Evolutionary conservation across 1,139 yeast genomes (phyloP).

Genomic region (Geotrichum histeridarum): DNA sequence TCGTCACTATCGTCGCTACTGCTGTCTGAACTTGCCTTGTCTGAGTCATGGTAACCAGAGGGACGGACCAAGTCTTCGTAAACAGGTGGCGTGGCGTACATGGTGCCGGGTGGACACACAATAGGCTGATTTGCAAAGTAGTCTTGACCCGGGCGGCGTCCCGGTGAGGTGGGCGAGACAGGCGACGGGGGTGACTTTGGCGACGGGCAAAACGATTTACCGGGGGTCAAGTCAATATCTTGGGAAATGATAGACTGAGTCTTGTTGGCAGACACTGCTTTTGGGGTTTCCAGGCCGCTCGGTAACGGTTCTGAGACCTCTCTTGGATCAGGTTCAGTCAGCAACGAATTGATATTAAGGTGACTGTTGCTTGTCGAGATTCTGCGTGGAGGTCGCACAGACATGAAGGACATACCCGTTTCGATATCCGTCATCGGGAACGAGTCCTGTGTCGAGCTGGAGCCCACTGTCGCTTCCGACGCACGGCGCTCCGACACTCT

Average conservation of each 20-base stretch:
- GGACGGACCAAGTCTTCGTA: neutral
- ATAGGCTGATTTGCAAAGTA: neutral
- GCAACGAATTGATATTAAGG: conserved; percentile 10
- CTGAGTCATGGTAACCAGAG: neutral
- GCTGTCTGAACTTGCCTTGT: neutral
- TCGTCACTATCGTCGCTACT: neutral
- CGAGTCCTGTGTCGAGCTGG: conserved; percentile 1
- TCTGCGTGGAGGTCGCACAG: neutral
- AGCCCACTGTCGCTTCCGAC: conserved; percentile 8
- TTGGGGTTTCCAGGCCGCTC: conserved; percentile 4
- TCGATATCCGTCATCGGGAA: neutral
- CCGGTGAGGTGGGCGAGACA: neutral
- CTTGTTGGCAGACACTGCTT: neutral
- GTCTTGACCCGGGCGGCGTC: neutral
- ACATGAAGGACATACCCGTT: neutral
- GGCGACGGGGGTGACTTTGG: neutral
- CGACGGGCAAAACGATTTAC: neutral
- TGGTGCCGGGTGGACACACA: neutral
- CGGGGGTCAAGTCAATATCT: neutral
- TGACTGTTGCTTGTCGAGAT: neutral
- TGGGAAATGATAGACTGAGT: neutral
- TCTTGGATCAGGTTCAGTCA: neutral
- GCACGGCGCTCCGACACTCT: conserved; percentile 8
- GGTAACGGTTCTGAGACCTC: neutral
- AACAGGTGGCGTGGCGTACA: neutral